These are phyloP conservation scores for Candida verbasci DNA, from an alignment of 805 yeast genomes.

Conservation along the genomic window DNA sequence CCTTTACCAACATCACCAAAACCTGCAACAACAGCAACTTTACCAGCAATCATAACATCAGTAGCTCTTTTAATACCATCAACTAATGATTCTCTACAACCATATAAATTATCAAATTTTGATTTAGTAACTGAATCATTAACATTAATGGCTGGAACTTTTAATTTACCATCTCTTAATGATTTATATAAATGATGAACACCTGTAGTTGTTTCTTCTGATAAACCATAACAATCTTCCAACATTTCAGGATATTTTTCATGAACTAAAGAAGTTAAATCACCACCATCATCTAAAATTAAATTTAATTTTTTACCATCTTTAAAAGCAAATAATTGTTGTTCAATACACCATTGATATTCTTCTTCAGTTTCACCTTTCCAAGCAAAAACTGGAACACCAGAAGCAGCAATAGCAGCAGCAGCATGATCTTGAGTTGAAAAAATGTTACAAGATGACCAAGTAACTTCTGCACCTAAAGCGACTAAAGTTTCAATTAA, in stretches of 20 bases:
- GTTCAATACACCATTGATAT: constrained; percentile 98
- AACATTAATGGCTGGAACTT: constrained; percentile 99
- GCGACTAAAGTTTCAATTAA: constrained; percentile 95
- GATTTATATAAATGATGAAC: constrained; percentile 98
- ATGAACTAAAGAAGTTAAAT: constrained; percentile 93
- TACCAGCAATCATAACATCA: constrained; percentile 99
- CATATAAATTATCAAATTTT: constrained; percentile 98
- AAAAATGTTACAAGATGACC: constrained; percentile 99
- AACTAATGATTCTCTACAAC: constrained; percentile 97
- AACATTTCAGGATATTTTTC: constrained; percentile 97
- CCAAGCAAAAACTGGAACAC: constrained; percentile 99
- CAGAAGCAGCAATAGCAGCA: constrained; percentile 99
- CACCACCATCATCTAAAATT: constrained; percentile 99
- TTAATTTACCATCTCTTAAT: constrained; percentile 81
- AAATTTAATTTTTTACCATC: constrained; percentile 92
- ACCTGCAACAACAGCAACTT: constrained; percentile 98
- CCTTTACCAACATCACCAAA: constrained; percentile 99
- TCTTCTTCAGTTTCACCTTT: constrained; percentile 99
- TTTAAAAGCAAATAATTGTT: constrained; percentile 97
- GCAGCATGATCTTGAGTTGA: constrained; percentile 99
- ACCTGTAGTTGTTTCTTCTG: constrained; percentile 99
- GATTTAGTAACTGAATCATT: constrained; percentile 99
- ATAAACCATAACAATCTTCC: constrained; percentile 89
- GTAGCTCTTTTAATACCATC: constrained; percentile 99
- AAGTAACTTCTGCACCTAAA: constrained; percentile 98